Percentiles rank a stretch among this genome's conserved stretches.
phyloP scores from a whole-genome alignment of 306 rosid genomes.

The Pyrus pyrifolia region DNA sequence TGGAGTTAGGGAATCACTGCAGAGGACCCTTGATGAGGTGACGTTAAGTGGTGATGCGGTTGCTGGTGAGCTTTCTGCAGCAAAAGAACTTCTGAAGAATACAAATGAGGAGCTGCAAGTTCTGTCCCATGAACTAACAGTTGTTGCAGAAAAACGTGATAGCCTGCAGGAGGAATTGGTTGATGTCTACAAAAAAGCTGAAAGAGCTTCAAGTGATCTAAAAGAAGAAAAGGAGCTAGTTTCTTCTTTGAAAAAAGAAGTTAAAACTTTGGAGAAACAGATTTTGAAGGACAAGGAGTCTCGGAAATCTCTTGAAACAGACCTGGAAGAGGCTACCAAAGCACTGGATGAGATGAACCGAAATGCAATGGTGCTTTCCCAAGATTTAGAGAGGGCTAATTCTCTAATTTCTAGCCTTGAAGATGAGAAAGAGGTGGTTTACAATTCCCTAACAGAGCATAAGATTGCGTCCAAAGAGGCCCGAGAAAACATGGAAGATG shows the following conservation, averaged over 20 bases:
- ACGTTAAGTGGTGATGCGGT: slow-evolving; percentile 36
- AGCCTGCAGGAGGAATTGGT: slow-evolving; percentile 57
- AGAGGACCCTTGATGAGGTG: slow-evolving; percentile 48
- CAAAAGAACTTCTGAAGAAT: slow-evolving; percentile 45
- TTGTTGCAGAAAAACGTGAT: slow-evolving; percentile 39
- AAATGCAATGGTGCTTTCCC: slow-evolving; percentile 52
- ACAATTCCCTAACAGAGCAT: slow-evolving; percentile 50
- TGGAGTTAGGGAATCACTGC: slow-evolving; percentile 49
- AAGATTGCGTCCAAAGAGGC: slow-evolving; percentile 51
- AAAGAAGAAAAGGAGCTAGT: slow-evolving; percentile 51
- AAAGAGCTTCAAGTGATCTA: slow-evolving; percentile 42
- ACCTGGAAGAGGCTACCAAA: slow-evolving; percentile 64
- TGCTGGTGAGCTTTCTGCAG: slow-evolving; percentile 42
- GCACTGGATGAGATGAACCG: slow-evolving; percentile 78
- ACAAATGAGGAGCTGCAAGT: slow-evolving; percentile 44
- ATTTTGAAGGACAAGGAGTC: slow-evolving; percentile 48
- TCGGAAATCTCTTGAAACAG: slow-evolving; percentile 48
- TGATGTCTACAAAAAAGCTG: slow-evolving; percentile 56
- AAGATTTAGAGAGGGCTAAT: slow-evolving; percentile 48
- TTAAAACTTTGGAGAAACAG: slow-evolving; percentile 57
- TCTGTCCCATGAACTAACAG: slow-evolving; percentile 36
- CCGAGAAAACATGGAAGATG: slow-evolving; percentile 70
- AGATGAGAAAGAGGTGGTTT: slow-evolving; percentile 60
- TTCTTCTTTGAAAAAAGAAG: slow-evolving; percentile 46
- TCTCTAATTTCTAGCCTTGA: slow-evolving; percentile 53